These are phyloP conservation scores for Nicotiana obtusifolia DNA, from an alignment of 257 asterid species.

Conservation along the genomic window DNA sequence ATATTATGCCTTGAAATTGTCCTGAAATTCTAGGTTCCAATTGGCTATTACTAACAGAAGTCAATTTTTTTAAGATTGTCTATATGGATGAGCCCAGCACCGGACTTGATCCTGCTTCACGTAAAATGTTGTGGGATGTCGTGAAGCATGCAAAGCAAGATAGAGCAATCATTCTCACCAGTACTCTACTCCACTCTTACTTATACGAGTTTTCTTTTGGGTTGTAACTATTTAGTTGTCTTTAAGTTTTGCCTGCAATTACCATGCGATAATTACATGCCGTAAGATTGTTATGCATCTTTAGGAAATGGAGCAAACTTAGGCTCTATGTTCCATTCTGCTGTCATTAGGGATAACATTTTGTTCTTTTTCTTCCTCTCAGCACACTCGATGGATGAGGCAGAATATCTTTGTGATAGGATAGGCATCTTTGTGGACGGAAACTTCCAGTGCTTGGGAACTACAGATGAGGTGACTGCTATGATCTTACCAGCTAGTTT, in stretches of 20 bases:
- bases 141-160: constrained; percentile 20
- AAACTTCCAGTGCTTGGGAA: constrained; percentile 19
- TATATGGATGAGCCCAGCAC: constrained; percentile 29
- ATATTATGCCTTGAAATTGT: neutral
- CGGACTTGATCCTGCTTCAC: constrained; percentile 28
- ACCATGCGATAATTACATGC: neutral
- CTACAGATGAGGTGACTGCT: constrained; percentile 15
- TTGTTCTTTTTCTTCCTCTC: constrained; percentile 6
- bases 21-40: neutral
- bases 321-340: neutral
- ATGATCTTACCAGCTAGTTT: neutral
- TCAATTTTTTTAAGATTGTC: constrained; percentile 12
- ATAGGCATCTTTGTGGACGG: constrained; percentile 24
- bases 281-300: too few relatives aligned
- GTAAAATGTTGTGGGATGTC: constrained; percentile 23
- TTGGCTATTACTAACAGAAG: neutral
- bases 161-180: constrained; percentile 20
- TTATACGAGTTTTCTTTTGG: neutral
- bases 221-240: neutral
- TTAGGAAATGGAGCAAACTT: neutral
- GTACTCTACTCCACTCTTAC: neutral
- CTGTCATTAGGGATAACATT: neutral
- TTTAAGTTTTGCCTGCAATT: neutral
- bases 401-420: constrained; percentile 23
- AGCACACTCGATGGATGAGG: constrained; percentile 30